Percentiles rank a stretch among this genome's conserved stretches.
These are phyloP conservation scores for Peronospora destructor DNA, from an alignment of 352 stramenopile species.

Conservation along the genomic window DNA sequence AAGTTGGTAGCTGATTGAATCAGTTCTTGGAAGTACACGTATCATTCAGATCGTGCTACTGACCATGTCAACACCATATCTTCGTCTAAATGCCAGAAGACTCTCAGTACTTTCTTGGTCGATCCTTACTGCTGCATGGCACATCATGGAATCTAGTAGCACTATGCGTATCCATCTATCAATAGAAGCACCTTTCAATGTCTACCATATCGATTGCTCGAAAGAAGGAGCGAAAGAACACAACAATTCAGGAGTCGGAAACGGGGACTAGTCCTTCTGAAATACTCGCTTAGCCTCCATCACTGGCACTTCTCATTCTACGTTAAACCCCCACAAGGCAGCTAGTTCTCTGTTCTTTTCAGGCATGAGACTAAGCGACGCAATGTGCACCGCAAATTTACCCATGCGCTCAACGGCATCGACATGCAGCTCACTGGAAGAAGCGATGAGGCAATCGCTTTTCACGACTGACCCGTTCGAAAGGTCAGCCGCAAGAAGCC, in stretches of 20 bases:
- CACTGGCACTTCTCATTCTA: slow-evolving; percentile 29
- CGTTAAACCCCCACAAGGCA: slow-evolving; percentile 4
- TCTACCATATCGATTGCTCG: slow-evolving; percentile 5
- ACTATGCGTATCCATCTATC: slow-evolving; percentile 18
- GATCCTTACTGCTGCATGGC: slow-evolving; percentile 1
- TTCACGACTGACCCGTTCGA: slow-evolving; percentile 23
- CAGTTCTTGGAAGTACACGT: background rate
- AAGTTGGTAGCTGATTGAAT: slow-evolving; percentile 1
- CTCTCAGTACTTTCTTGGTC: slow-evolving; percentile 9
- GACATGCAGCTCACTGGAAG: slow-evolving; percentile 27
- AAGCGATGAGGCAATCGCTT: slow-evolving; percentile 25
- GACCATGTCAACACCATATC: slow-evolving; percentile 20
- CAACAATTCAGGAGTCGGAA: slow-evolving; percentile 20
- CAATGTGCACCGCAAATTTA: slow-evolving; percentile 11
- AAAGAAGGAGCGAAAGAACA: slow-evolving; percentile 27
- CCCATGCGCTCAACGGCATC: slow-evolving; percentile 29
- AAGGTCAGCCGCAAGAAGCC: slow-evolving; percentile 10
- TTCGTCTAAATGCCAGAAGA: slow-evolving; percentile 2
- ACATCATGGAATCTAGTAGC: slow-evolving; percentile 8
- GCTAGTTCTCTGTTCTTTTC: slow-evolving; percentile 1
- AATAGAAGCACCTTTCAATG: background rate
- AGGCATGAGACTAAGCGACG: slow-evolving; percentile 26
- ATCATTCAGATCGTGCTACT: slow-evolving; percentile 7
- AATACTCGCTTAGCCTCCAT: slow-evolving; percentile 18
- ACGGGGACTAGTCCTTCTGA: slow-evolving; percentile 13